Conservation (phyloP, 768 basidiomycete genomes). For the Pulveroboletus sp. region DNA sequence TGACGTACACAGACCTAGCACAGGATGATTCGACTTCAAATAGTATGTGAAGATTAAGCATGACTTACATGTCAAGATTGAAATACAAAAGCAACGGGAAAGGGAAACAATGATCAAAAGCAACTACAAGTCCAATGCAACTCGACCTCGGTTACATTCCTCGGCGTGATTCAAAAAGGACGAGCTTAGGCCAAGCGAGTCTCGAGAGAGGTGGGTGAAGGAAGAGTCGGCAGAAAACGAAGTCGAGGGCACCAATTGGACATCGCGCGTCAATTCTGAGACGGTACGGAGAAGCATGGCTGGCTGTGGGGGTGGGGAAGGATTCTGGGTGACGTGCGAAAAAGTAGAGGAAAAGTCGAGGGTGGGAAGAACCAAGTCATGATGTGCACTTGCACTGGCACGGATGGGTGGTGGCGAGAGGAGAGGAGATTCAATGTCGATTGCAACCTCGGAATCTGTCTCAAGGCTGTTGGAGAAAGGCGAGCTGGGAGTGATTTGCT, state of each 20-base stretch:
- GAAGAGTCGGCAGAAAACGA: neutral
- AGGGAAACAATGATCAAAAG: neutral
- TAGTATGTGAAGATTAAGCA: neutral
- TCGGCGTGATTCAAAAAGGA: slow-evolving; percentile 17
- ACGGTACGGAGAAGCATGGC: slow-evolving; percentile 19
- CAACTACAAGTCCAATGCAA: neutral
- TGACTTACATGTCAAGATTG: neutral
- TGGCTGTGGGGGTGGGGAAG: slow-evolving; percentile 12
- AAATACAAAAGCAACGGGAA: neutral
- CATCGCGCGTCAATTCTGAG: slow-evolving; percentile 21
- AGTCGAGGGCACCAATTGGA: neutral
- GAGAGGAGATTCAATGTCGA: slow-evolving; percentile 3
- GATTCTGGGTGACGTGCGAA: slow-evolving; percentile 1
- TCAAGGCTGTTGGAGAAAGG: slow-evolving; percentile 7
- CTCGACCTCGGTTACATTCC: neutral
- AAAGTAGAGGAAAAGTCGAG: slow-evolving; percentile 66
- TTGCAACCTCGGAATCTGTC: slow-evolving; percentile 8
- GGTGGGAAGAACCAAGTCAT: slow-evolving; percentile 74
- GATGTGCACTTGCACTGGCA: slow-evolving; percentile 49
- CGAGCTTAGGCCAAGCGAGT: slow-evolving; percentile 14
- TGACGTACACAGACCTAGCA: neutral
- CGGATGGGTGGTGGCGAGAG: slow-evolving; percentile 13
- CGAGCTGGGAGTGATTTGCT: neutral
- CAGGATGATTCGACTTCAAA: neutral
- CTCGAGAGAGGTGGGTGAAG: slow-evolving; percentile 17